phyloP scores from a whole-genome alignment of 2,329 filamentous ascomycete genomes.

The Alternaria infectoria region DNA sequence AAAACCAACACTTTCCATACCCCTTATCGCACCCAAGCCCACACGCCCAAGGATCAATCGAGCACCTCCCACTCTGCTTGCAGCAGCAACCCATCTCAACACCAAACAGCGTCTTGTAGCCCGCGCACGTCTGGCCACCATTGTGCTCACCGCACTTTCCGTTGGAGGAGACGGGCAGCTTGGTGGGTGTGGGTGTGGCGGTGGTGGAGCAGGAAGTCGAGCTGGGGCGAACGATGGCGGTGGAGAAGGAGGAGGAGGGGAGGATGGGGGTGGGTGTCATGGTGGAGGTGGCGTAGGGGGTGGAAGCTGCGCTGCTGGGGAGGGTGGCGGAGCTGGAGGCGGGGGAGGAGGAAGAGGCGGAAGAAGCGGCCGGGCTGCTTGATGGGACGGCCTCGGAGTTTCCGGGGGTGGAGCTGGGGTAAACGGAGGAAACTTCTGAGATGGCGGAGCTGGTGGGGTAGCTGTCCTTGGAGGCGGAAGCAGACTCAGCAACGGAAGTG shows the following conservation, averaged over 20 bases:
- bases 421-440: constrained; percentile 9
- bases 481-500: not conserved
- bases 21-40: constrained; percentile 35
- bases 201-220: constrained; percentile 23
- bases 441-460: constrained; percentile 13
- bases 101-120: constrained; percentile 29
- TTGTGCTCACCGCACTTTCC: constrained; percentile 34
- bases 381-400: not conserved
- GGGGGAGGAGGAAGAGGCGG: not conserved
- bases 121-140: constrained; percentile 31
- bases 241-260: constrained; percentile 6
- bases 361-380: not conserved
- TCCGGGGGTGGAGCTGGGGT: constrained; percentile 1
- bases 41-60: constrained; percentile 28
- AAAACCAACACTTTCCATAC: constrained; percentile 37
- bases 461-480: constrained; percentile 6
- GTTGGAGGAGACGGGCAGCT: constrained; percentile 24
- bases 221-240: constrained; percentile 13
- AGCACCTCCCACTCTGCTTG: constrained; percentile 28
- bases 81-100: constrained; percentile 35
- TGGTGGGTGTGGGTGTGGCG: constrained; percentile 19
- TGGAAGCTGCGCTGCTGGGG: constrained; percentile 9
- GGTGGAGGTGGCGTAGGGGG: not conserved
- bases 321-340: not conserved
- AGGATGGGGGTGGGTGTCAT: not conserved